Evolutionary conservation across 139 green algal species (phyloP), one percentile per base, ranked within the genome.

Genomic region (Chlorella sp.): DNA sequence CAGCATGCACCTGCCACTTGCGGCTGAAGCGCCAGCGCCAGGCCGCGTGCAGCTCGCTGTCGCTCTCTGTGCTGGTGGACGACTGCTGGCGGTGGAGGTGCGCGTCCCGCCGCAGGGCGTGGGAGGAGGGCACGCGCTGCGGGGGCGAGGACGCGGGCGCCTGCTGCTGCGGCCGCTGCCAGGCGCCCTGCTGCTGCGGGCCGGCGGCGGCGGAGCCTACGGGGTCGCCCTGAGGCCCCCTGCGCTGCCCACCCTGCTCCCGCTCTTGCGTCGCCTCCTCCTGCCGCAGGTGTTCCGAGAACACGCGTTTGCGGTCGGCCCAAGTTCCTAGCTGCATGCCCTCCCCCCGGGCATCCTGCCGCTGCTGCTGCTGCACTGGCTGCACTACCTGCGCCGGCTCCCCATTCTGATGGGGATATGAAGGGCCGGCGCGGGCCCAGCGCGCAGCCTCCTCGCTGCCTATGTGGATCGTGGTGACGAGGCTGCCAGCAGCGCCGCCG

Each of bases 1-100:
- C n/a, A n/a, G n/a, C n/a, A n/a, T n/a, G 21, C 60, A 67, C 64
- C 51, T 85, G 79, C 79, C 79, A 85, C 65, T 85, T 85, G 38
- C 79, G 60, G 2, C 56, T 76, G 67, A 85, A 85, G 8, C 79
- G 53, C 79, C 79, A 85, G n/a, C 73, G 62, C 79, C 79, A 85
- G 15, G 69, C 77, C 9, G 69, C 69, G 23, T 78, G 61, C 33
- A 83, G 8, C 19, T 83, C 77, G 2, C 64, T 31, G 9, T 83
- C 77, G 9, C 67, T 17, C 0, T 36, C 21, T 11, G 50, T 35
- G 48, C 64, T 50, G 2, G 33, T 35, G 7, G 33, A 14, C 31
- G 29, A 50, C 48, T n/a, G 15, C 2, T 14, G 64, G 41, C 12
- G 41, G 27, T 42, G 64, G 3, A 25, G 41, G 11, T 35, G 36